These are phyloP conservation scores for Hygrocybe coccinea DNA, from an alignment of 768 basidiomycete genomes.

Conservation along the genomic window DNA sequence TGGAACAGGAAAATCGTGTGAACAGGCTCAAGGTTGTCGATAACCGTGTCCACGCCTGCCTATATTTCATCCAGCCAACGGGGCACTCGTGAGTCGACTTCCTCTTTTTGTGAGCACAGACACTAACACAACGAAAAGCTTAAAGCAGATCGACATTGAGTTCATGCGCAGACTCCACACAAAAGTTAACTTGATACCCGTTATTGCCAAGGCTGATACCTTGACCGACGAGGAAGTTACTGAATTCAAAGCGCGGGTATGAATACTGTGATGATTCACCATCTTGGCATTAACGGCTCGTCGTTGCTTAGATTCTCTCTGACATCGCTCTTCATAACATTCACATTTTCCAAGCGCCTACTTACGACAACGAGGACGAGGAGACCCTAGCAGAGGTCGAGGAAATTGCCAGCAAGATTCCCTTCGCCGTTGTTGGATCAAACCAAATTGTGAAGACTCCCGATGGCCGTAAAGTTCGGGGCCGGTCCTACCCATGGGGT, in stretches of 20 bases:
- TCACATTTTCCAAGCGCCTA: conserved; percentile 96
- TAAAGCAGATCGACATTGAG: conserved; percentile 98
- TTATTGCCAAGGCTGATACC: conserved; percentile 98
- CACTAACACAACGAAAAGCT: conserved; percentile 40
- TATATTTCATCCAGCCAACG: conserved; percentile 98
- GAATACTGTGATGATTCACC: conserved; percentile 17
- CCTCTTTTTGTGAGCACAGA: no score
- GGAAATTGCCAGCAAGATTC: conserved; percentile 97
- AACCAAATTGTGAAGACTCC: conserved; percentile 74
- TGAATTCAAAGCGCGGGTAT: conserved; percentile 88
- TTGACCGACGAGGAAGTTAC: conserved; percentile 93
- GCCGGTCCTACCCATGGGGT: conserved; percentile 97
- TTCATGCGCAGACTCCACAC: conserved; percentile 98
- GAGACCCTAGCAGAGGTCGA: conserved; percentile 96
- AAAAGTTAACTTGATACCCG: conserved; percentile 96
- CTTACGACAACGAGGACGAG: conserved; percentile 97
- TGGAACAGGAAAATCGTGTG: conserved; percentile 98
- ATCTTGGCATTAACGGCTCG: not conserved
- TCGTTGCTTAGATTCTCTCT: conserved; percentile 61
- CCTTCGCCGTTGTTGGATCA: conserved; percentile 97
- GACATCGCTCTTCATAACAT: conserved; percentile 96
- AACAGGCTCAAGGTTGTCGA: conserved; percentile 91
- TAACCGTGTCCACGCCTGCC: conserved; percentile 96
- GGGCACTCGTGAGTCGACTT: conserved; percentile 79
- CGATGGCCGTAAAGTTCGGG: conserved; percentile 89